Base-by-base conservation (phyloP, 352 stramenopile species). In the Globisporangium nunn region DNA sequence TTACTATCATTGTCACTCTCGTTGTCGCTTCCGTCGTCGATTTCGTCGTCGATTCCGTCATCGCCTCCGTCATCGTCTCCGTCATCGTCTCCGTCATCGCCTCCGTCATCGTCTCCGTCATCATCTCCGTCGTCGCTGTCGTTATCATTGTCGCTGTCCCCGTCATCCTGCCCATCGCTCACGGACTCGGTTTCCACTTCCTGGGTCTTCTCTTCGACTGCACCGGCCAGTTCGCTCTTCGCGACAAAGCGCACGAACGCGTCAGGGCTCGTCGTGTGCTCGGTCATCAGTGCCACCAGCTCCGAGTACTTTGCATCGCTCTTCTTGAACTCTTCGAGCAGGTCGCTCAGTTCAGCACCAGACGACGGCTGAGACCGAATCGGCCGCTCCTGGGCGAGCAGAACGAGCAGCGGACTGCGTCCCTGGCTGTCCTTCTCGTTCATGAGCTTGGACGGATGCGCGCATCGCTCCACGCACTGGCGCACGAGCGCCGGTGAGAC, bases 221-320 rank as follows among this genome's bases (percentile, higher is more conserved):
- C n/a, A 2, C 29, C 56, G 11, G 31, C 48, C 33, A 61, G 18
- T 12, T 43, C 29, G 7, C 37, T 50, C 56, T 61, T 55, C 12
- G 47, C 6, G 7, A 43, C 54, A 35, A 50, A 50, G 28, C 41
- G 66, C 18, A 85, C 37, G 46, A 74, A 80, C 1, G 79, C 66
- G 6, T 78, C 67, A 4, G 43, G 40, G 0, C 55, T 58, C 4
- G 54, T 71, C 1, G 79, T 80, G 30, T 76, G 59, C 44, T 85
- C 58, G 5, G 72, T 68, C 62, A 81, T 83, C 7, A 92, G 33
- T 43, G 64, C 61, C n/a, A 89, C 63, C 4, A 88, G 47, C 6
- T 71, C 58, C 0, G 69, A 74, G 51, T 83, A 81, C 4, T 70
- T 56, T 3, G 44, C 37, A 23, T 92, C 81, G 2, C 65, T 52